These are phyloP conservation scores for Lasiodiplodia gonubiensis DNA, from an alignment of 2,329 filamentous ascomycete genomes.

Conservation along the genomic window DNA sequence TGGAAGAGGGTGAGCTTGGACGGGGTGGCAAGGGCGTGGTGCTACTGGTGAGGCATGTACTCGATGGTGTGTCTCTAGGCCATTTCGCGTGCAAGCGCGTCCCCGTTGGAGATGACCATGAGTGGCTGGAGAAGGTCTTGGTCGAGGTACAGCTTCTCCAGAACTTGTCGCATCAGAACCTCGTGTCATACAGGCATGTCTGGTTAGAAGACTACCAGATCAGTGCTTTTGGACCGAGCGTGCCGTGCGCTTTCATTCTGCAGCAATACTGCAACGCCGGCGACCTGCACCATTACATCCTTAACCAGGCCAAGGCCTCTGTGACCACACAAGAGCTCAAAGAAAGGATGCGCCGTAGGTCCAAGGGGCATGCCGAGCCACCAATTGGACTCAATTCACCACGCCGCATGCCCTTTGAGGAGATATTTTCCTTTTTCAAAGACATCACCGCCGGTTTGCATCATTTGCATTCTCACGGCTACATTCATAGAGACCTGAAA, in stretches of 20 bases:
- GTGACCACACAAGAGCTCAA: constrained; percentile 84
- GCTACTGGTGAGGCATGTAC: constrained; percentile 86
- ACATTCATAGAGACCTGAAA: constrained; percentile 95
- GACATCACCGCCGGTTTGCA: constrained; percentile 92
- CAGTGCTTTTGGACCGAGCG: constrained; percentile 82
- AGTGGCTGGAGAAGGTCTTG: constrained; percentile 93
- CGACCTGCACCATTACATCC: constrained; percentile 85
- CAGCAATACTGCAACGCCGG: constrained; percentile 97
- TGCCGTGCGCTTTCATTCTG: constrained; percentile 94
- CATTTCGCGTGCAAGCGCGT: constrained; percentile 97
- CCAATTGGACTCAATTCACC: constrained; percentile 59
- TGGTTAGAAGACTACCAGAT: constrained; percentile 92
- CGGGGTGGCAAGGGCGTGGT: constrained; percentile 94
- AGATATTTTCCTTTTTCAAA: constrained; percentile 95
- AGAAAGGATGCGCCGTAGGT: constrained; percentile 80
- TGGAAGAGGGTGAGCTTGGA: constrained; percentile 84
- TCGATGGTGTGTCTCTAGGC: constrained; percentile 86
- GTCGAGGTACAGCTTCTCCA: constrained; percentile 93
- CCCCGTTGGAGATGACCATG: constrained; percentile 89
- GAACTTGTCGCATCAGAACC: constrained; percentile 88
- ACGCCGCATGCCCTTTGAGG: constrained; percentile 72
- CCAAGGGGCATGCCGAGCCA: constrained; percentile 74
- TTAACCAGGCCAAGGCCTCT: constrained; percentile 68
- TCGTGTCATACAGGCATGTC: constrained; percentile 95
- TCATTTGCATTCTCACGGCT: constrained; percentile 87